These are phyloP conservation scores for Iberis pinnata DNA, from an alignment of 345 rosid species.

Conservation along the genomic window DNA sequence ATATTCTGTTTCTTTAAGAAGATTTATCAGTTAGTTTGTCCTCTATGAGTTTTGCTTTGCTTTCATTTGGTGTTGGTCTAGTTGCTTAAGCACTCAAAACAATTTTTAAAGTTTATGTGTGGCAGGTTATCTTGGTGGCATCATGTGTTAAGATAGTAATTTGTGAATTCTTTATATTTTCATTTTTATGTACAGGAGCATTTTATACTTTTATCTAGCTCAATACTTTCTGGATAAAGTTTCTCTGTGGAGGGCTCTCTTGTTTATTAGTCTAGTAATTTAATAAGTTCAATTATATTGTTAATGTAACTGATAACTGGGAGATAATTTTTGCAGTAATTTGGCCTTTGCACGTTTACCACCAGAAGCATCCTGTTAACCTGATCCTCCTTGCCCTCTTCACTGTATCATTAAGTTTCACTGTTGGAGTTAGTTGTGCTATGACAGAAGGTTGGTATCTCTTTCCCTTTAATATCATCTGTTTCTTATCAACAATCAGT, in stretches of 20 bases:
- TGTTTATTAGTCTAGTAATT: too few relatives aligned
- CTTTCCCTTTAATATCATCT: not conserved
- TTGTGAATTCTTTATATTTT: too few relatives aligned
- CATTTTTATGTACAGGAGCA: not conserved
- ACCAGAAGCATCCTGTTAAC: slow-evolving; percentile 90
- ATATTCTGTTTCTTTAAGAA: not conserved
- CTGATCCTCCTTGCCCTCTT: slow-evolving; percentile 77
- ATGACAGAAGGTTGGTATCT: slow-evolving; percentile 63
- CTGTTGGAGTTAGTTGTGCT: slow-evolving; percentile 85
- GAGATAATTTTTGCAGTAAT: slow-evolving; percentile 49
- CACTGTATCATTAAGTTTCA: slow-evolving; percentile 70
- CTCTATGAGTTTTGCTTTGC: not conserved
- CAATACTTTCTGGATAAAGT: too few relatives aligned
- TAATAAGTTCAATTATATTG: too few relatives aligned
- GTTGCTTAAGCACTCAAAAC: not conserved
- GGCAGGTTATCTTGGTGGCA: not conserved
- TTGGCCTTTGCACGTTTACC: slow-evolving; percentile 86
- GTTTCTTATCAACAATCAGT: not conserved
- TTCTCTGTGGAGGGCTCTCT: too few relatives aligned
- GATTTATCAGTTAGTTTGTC: not conserved
- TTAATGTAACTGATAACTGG: not conserved
- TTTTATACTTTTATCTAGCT: not conserved
- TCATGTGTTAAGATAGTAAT: not conserved
- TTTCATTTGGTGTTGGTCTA: not conserved
- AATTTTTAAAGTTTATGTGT: not conserved